Percentiles rank a stretch among this genome's conserved stretches.
phyloP scores from a whole-genome alignment of 2,329 filamentous ascomycete species.

The Cladosporium phlei region DNA sequence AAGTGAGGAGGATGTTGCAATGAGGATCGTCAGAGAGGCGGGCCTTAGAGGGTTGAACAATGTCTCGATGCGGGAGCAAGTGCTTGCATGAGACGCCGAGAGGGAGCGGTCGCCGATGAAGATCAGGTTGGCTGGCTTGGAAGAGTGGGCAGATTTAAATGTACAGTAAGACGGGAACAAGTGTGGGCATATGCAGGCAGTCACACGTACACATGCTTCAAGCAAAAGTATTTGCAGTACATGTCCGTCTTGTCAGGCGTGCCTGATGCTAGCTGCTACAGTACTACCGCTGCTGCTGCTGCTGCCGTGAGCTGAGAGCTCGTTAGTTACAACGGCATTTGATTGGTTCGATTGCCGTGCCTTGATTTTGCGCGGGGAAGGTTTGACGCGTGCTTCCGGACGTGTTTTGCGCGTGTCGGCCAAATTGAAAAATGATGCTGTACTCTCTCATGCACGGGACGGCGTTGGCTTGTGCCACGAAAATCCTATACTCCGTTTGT shows the following conservation, averaged over 20 bases:
- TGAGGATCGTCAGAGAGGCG: neutral
- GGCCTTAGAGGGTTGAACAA: neutral
- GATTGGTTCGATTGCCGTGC: too few relatives aligned
- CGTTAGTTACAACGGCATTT: neutral
- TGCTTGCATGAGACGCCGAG: conserved; percentile 8
- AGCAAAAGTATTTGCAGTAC: neutral
- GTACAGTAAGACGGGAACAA: neutral
- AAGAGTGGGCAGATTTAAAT: neutral
- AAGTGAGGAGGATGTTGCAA: neutral
- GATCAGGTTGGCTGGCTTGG: neutral
- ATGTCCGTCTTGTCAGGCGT: neutral
- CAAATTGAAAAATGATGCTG: too few relatives aligned
- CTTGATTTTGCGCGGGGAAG: too few relatives aligned
- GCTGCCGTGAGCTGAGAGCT: conserved; percentile 8
- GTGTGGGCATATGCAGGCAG: conserved; percentile 1
- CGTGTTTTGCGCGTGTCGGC: too few relatives aligned
- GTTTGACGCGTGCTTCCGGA: too few relatives aligned
- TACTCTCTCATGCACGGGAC: too few relatives aligned
- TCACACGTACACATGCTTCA: neutral
- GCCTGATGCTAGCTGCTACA: neutral
- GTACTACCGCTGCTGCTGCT: neutral
- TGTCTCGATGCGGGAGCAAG: conserved; percentile 11
- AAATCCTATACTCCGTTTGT: too few relatives aligned
- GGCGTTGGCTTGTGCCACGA: too few relatives aligned
- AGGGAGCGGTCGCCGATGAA: conserved; percentile 6